Conservation (phyloP, 768 basidiomycete genomes). For the Sporobolomyces roseus region DNA sequence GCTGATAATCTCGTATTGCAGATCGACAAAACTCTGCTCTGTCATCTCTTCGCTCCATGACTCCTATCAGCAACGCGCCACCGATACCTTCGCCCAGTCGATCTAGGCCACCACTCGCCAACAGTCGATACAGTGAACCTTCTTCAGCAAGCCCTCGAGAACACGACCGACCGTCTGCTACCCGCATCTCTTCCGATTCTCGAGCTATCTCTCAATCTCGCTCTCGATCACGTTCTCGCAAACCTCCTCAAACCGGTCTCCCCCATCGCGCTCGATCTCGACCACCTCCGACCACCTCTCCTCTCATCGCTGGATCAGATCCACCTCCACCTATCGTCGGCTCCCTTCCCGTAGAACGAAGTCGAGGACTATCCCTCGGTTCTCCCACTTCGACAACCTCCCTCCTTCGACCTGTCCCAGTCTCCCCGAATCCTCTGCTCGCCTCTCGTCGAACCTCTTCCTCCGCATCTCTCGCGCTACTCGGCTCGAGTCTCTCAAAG, state of each 20-base stretch:
- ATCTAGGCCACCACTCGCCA: background rate
- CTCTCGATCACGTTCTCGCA: slow-evolving; percentile 8
- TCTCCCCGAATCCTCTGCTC: background rate
- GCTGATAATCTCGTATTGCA: background rate
- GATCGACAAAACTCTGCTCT: slow-evolving; percentile 27
- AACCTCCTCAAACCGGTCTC: background rate
- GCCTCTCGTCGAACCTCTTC: slow-evolving; percentile 2
- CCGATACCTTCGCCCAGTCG: background rate
- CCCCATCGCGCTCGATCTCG: background rate
- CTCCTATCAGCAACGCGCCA: slow-evolving; percentile 12
- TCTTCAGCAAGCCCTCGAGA: background rate
- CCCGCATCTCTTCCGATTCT: slow-evolving; percentile 8
- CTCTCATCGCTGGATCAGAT: background rate
- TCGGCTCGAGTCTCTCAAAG: slow-evolving; percentile 25
- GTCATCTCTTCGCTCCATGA: slow-evolving; percentile 28
- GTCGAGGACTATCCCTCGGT: background rate
- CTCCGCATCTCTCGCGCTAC: slow-evolving; percentile 37
- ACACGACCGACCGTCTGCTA: background rate
- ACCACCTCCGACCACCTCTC: background rate
- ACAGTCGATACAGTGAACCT: background rate
- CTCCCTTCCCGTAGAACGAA: background rate
- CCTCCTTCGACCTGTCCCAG: background rate
- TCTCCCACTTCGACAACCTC: slow-evolving; percentile 9
- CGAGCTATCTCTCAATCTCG: background rate
- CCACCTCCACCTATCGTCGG: background rate